A percentile compares a stretch with the other conserved stretches of the same genome.
phyloP scores from a whole-genome alignment of 768 basidiomycete genomes.

The Suillus placidus region DNA sequence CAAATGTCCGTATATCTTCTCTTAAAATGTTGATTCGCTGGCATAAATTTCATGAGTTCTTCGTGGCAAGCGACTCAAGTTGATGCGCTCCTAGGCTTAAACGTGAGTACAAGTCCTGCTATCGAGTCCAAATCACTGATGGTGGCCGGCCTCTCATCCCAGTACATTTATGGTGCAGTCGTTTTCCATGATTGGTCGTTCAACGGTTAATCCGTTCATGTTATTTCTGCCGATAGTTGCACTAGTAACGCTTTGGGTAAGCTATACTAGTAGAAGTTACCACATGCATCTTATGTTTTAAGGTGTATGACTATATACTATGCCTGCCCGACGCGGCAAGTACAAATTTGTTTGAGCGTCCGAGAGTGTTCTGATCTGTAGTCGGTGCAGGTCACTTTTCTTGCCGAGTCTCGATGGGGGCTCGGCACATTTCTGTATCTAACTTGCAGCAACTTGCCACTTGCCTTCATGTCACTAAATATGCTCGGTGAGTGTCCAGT shows the following conservation, averaged over 20 bases:
- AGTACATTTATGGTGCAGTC: conserved; percentile 2
- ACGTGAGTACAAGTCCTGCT: background rate
- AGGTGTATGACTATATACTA: background rate
- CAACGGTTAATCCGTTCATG: background rate
- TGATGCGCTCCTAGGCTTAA: background rate
- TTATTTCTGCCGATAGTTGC: background rate
- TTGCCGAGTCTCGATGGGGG: background rate
- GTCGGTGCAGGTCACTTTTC: background rate
- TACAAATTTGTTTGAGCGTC: background rate
- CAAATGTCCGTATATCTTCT: background rate
- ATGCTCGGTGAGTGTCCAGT: background rate
- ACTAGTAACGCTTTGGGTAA: background rate
- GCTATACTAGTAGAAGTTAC: background rate
- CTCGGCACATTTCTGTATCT: background rate
- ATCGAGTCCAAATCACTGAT: background rate
- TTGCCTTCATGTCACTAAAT: background rate
- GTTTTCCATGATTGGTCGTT: background rate
- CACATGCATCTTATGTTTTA: too few species aligned
- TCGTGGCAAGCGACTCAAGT: background rate
- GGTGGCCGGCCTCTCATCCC: too few species aligned
- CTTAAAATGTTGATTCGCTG: background rate
- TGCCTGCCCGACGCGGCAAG: background rate
- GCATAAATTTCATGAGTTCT: background rate
- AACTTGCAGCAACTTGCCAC: background rate
- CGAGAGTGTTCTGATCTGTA: background rate